A percentile compares a stretch with the other conserved stretches of the same genome.
Evolutionary conservation across 1,284 basidiomycete genomes (phyloP).

Genomic region (Melampsora americana): DNA sequence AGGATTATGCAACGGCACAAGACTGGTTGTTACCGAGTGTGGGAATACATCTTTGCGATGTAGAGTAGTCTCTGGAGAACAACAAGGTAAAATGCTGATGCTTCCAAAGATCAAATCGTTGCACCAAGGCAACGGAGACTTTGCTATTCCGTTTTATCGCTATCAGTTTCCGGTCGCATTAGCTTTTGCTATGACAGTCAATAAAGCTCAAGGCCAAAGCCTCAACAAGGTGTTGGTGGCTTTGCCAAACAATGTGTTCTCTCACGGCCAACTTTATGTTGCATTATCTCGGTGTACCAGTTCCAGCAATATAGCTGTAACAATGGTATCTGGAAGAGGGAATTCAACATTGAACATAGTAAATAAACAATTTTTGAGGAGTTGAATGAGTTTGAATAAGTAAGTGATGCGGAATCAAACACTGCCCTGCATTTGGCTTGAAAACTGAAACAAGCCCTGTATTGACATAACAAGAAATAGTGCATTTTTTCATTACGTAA

Average conservation of each 20-base stretch:
- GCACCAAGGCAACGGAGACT: neutral
- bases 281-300: neutral
- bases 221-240: neutral
- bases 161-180: constrained; percentile 8
- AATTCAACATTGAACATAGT: too few relatives aligned
- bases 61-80: neutral
- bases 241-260: neutral
- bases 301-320: too few relatives aligned
- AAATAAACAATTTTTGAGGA: too few relatives aligned
- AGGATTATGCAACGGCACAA: constrained; percentile 6
- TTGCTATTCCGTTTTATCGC: neutral
- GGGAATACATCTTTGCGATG: neutral
- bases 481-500: too few relatives aligned
- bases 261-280: constrained; percentile 14
- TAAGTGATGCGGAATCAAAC: too few relatives aligned
- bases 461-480: too few relatives aligned
- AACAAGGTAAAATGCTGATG: neutral
- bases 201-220: constrained; percentile 17
- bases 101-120: constrained; percentile 5
- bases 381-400: too few relatives aligned
- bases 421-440: too few relatives aligned
- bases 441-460: too few relatives aligned
- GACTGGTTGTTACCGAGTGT: neutral
- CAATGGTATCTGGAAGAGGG: too few relatives aligned
- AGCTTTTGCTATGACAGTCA: constrained; percentile 17